Evolutionary conservation across 2,329 filamentous ascomycete genomes (phyloP), one percentile per base, ranked within the genome.

Genomic region (Aspergillus sp.): DNA sequence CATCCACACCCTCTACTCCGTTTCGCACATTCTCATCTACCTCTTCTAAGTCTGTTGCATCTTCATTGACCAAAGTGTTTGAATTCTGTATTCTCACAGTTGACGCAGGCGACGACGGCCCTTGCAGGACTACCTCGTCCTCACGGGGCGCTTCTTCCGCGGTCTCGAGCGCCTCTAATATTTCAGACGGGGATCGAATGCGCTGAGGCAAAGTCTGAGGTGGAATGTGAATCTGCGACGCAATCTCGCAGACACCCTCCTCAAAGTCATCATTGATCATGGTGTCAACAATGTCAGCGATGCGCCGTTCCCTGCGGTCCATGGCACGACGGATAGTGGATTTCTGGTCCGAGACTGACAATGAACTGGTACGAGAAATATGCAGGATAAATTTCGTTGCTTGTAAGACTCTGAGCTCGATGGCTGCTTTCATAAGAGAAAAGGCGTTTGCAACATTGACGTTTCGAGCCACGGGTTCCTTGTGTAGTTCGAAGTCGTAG

Each of bases 391-490:
- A 59, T 5, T 63, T 65, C n/a, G 63, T 23, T 1, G 55, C 51
- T 41, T 69, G 66, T n/a, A 72, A 58, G 9, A 68, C 9, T 35
- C 69, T 70, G 23, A 73, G 63, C 37, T 62, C 61, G 8, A 63
- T 45, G 4, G 71, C 55, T n/a, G 62, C 49, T 31, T 53, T 45
- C 15, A 67, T 59, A 12, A 72, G 63, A 4, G 58, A 45, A 46
- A 66, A 50, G 9, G 61, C 56, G 17, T 58, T 52, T 11, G 41
- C 17, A 15, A 60, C 39, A 21, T 52, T 57, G 54, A 61, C 55
- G 14, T 58, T 49, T 23, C 23, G n/a, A 59, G 54, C 31, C 49
- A 17, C 23, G 8, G 6, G 12, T 19, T 48, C 27, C 4, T 35
- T 27, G 19, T 41, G 48, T 19, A 19, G n/a, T n/a, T 51, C 33